Evolutionary conservation across 306 rosid species (phyloP), one percentile per base, ranked within the genome.

Genomic region (Begonia loranthoides): DNA sequence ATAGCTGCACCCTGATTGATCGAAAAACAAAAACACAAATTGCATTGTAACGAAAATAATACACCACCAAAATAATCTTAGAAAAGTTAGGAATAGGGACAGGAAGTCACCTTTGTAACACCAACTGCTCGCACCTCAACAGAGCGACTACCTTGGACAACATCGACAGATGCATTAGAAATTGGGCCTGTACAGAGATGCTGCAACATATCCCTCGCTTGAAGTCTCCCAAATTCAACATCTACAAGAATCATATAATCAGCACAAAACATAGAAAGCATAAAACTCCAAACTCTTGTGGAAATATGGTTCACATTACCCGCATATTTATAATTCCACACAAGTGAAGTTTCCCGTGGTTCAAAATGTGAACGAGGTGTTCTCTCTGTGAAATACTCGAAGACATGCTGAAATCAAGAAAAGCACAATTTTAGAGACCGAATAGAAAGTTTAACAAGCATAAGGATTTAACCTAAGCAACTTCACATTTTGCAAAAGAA

Each of bases 161-260:
- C 97, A 60, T 90, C 97, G 47, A 90, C 82, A 17, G 92, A 71
- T 40, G 97, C 87, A 68, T 89, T 89, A 48, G 97, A 89, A 67
- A 89, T 89, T 56, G 97, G 95, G 51, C 95, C 97, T 2, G 95
- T 89, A 82, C 97, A 89, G 58, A 89, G 93, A 77, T 89, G 97
- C 77, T 89, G 97, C 63, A 89, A 67, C 97, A 89, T 77, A 61
- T 89, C 97, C 73, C 82, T 79, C 22, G 97, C 97, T 79, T 89
- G 97, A 56, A 89, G 78, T 76, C 70, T 77, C 67, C 97, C 97
- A 60, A 89, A 89, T 65, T 89, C 97, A 61, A 67, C 52, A 77
- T 89, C 97, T 89, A 52, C 63, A 65, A 70, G 58, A 39, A 15
- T 56, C 47, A 55, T 52, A 59, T 43, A 13, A 38, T 24, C 17